A percentile compares a stretch with the other conserved stretches of the same genome.
Conservation (phyloP, 805 yeast genomes). For the Monosporozyma yasuniensis region DNA sequence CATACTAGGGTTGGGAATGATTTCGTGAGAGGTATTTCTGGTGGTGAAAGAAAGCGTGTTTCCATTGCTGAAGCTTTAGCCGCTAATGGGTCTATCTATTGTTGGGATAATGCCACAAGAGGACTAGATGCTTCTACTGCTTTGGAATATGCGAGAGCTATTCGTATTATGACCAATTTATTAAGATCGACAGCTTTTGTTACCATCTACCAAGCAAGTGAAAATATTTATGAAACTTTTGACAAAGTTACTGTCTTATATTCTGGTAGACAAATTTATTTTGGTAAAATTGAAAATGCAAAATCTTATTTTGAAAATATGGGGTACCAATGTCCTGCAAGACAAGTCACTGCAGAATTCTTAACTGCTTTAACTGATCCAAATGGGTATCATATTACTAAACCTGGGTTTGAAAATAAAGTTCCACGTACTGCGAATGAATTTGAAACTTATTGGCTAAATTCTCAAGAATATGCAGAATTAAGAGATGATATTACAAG, state of each 20-base stretch:
- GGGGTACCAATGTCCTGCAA: slow-evolving; percentile 51
- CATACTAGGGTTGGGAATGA: slow-evolving; percentile 49
- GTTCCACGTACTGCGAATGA: slow-evolving; percentile 55
- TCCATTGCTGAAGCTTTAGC: slow-evolving; percentile 61
- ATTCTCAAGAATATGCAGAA: slow-evolving; percentile 32
- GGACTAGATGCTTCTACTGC: slow-evolving; percentile 63
- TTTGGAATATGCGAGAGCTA: slow-evolving; percentile 51
- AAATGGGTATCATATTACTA: slow-evolving; percentile 32
- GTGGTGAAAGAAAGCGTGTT: slow-evolving; percentile 72
- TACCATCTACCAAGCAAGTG: slow-evolving; percentile 52
- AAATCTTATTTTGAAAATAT: slow-evolving; percentile 43
- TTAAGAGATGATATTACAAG: slow-evolving; percentile 39
- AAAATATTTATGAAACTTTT: slow-evolving; percentile 44
- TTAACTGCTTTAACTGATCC: slow-evolving; percentile 55
- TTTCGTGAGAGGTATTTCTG: slow-evolving; percentile 52
- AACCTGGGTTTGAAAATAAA: slow-evolving; percentile 37
- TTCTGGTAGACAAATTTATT: slow-evolving; percentile 47
- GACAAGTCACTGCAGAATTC: slow-evolving; percentile 56
- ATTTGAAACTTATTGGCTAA: slow-evolving; percentile 39
- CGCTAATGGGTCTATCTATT: slow-evolving; percentile 41
- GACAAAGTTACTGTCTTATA: slow-evolving; percentile 47
- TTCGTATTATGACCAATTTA: slow-evolving; percentile 46
- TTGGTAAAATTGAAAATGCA: slow-evolving; percentile 43
- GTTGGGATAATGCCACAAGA: slow-evolving; percentile 58
- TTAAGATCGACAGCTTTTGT: slow-evolving; percentile 45